A percentile compares a stretch with the other conserved stretches of the same genome.
phyloP scores from a whole-genome alignment of 192 early-diverging fungal species.

The Spizellomyces sp. region DNA sequence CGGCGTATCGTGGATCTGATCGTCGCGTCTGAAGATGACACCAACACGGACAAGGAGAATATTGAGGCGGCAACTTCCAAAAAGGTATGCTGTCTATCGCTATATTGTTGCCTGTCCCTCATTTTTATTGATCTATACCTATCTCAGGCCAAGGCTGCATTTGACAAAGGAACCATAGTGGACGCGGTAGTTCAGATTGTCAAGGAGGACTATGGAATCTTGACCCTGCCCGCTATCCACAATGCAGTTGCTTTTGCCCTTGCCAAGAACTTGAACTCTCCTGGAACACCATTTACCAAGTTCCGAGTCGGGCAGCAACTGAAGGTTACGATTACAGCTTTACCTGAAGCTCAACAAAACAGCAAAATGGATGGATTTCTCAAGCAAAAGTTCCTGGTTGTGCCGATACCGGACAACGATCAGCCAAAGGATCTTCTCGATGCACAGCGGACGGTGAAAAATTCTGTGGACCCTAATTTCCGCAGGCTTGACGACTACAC shows the following conservation, averaged over 20 bases:
- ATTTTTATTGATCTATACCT: neutral
- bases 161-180: slow-evolving; percentile 31
- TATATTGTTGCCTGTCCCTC: neutral
- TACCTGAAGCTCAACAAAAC: neutral
- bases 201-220: slow-evolving; percentile 78
- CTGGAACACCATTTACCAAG: slow-evolving; percentile 12
- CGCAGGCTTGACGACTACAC: slow-evolving; percentile 33
- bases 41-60: slow-evolving; percentile 14
- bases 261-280: slow-evolving; percentile 26
- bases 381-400: slow-evolving; percentile 20
- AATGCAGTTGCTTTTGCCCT: slow-evolving; percentile 35
- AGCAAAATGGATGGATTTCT: slow-evolving; percentile 20
- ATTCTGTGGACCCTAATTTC: slow-evolving; percentile 31
- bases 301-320: slow-evolving; percentile 35
- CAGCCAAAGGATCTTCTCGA: neutral
- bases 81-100: slow-evolving; percentile 5
- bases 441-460: slow-evolving; percentile 21
- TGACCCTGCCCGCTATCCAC: slow-evolving; percentile 58
- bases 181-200: slow-evolving; percentile 71
- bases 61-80: neutral
- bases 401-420: neutral
- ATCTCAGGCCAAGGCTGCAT: slow-evolving; percentile 5
- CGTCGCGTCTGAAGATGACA: slow-evolving; percentile 28
- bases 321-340: slow-evolving; percentile 20
- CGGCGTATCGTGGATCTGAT: slow-evolving; percentile 65